Conservation (phyloP, 768 basidiomycete genomes). For the Pluteus cervinus region DNA sequence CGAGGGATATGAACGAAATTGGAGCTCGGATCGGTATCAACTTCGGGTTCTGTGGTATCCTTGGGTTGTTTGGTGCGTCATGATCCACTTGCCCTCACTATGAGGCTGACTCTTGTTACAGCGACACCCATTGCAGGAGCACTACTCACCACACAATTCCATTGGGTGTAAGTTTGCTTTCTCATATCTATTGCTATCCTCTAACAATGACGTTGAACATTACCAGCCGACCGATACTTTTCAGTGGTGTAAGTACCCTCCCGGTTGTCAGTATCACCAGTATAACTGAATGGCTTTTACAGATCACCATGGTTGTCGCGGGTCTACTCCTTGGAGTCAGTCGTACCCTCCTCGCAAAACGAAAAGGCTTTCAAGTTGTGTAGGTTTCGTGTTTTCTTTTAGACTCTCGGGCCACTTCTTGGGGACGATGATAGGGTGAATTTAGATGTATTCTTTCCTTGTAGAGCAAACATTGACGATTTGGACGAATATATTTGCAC, state of each 20-base stretch:
- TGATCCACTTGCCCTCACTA: not conserved
- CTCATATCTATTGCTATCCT: no score
- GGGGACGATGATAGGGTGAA: no score
- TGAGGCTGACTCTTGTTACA: slow-evolving; percentile 8
- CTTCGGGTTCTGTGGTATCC: slow-evolving; percentile 37
- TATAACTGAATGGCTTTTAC: not conserved
- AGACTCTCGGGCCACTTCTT: no score
- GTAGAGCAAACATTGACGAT: no score
- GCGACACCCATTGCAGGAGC: slow-evolving; percentile 47
- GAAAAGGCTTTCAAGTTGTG: slow-evolving; percentile 18
- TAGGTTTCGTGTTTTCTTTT: no score
- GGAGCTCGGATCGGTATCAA: slow-evolving; percentile 43
- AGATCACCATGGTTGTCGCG: slow-evolving; percentile 13
- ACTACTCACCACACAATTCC: slow-evolving; percentile 34
- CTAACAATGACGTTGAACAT: no score
- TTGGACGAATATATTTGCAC: no score
- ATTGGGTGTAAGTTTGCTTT: slow-evolving; percentile 42
- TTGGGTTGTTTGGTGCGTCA: slow-evolving; percentile 30
- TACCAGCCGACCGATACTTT: no score
- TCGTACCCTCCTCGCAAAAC: slow-evolving; percentile 13
- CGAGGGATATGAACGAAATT: slow-evolving; percentile 35
- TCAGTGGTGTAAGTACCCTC: slow-evolving; percentile 28
- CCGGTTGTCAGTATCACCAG: not conserved
- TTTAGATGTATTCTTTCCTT: no score
- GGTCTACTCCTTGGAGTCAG: slow-evolving; percentile 15